Percentiles rank a stretch among this genome's conserved stretches.
Evolutionary conservation across 306 rosid species (phyloP).

Genomic region (Luffa aegyptiaca): DNA sequence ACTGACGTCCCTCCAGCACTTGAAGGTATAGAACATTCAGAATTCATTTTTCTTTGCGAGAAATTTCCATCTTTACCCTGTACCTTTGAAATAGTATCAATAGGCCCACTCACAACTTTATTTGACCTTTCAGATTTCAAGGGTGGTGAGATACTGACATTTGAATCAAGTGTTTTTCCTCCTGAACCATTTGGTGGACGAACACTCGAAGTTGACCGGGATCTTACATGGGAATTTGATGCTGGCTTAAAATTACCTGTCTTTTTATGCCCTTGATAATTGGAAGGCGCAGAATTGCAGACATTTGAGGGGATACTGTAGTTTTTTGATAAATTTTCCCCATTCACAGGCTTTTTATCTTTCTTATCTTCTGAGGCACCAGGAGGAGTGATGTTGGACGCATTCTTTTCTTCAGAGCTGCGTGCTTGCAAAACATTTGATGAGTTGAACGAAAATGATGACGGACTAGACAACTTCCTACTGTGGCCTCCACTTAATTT

Average conservation of each 20-base stretch:
- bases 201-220: conserved; percentile 17
- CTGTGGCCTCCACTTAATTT: conserved; percentile 17
- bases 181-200: conserved; percentile 15
- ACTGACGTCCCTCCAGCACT: conserved; percentile 21
- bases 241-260: conserved; percentile 9
- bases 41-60: conserved; percentile 10
- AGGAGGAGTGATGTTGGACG: conserved; percentile 17
- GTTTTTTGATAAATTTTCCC: conserved; percentile 25
- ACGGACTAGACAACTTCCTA: conserved; percentile 24
- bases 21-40: conserved; percentile 24
- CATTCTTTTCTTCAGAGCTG: conserved; percentile 20
- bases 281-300: conserved; percentile 19
- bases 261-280: conserved; percentile 18
- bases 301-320: conserved; percentile 15
- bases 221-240: conserved; percentile 27
- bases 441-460: conserved; percentile 24
- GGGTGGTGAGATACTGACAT: conserved; percentile 24
- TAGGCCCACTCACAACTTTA: conserved; percentile 22
- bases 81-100: conserved; percentile 12
- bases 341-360: conserved; percentile 17
- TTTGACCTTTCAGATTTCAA: conserved; percentile 25
- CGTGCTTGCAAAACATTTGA: conserved; percentile 23
- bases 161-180: conserved; percentile 28
- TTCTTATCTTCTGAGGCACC: conserved; percentile 13
- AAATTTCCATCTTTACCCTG: conserved; percentile 19